Evolutionary conservation across 2,329 filamentous ascomycete genomes (phyloP), one percentile per base, ranked within the genome.

Genomic region (Metarhizium guizhouense): DNA sequence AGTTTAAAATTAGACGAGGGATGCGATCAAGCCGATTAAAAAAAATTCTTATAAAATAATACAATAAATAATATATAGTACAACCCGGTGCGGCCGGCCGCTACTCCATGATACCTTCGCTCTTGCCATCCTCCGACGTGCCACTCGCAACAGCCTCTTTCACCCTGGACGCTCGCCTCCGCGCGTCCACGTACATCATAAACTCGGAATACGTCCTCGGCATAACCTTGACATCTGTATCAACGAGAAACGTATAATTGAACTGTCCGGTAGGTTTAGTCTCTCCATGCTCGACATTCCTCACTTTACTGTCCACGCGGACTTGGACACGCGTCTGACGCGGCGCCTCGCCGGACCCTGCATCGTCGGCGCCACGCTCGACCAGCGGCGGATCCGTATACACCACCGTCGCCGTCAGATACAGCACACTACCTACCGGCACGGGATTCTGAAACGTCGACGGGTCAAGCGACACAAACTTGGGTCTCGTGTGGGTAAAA

Each of bases 381-480:
- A 67, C 45, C 13, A 67, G 16, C 0, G 65, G 64, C 43, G 65
- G 65, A 29, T 67, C 65, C 0, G 65, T 67, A 10, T 67, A 67
- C 1, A 64, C 64, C 7, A 67, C 62, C 2, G 65, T 67, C 0
- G 65, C 65, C 0, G 60, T 65, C 2, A 67, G 20, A 49, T 67
- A 67, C 6, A 67, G 11, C 1, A 67, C 65, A 30, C 65, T 67
- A 1, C 65, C 65, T 0, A 67, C 59, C 0, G 65, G 65, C 2
- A 67, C 65, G 0, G 65, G 65, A 32, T 67, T 67, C 34, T 62
- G 64, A 36, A 67, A 67, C 0, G 64, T 66, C 53, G 65, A 67
- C 10, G 65, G 65, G 53, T 67, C 65, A 1, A 64, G 64, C 11
- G 61, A 65, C 56, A 67, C 64, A 13, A 67, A 67, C 6, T 61